Percentiles rank a stretch among this genome's conserved stretches.
Conservation (phyloP, 768 basidiomycete species). For the Pleurotus tuoliensis region DNA sequence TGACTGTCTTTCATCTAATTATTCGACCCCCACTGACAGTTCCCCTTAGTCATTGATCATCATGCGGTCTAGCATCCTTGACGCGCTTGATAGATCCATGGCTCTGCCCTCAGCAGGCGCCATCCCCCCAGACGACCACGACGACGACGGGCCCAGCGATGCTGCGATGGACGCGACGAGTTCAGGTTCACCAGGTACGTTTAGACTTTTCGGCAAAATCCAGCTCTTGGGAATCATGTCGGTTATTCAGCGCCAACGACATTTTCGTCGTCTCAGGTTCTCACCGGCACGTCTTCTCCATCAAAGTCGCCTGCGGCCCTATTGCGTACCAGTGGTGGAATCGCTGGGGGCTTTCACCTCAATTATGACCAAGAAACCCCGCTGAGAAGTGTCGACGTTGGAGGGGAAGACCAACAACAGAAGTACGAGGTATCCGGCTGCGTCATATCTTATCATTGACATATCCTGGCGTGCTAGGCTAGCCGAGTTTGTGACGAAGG, state of each 20-base stretch:
- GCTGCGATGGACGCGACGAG: neutral
- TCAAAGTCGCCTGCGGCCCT: neutral
- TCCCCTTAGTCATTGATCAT: neutral
- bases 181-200: neutral
- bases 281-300: neutral
- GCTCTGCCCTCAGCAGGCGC: neutral
- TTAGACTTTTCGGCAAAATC: neutral
- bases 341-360: constrained; percentile 35
- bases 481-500: constrained; percentile 57
- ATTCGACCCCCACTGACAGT: too few relatives aligned
- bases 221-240: neutral
- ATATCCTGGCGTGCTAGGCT: constrained; percentile 33
- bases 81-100: constrained; percentile 3
- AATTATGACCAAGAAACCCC: constrained; percentile 49
- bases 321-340: neutral
- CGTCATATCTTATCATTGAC: neutral
- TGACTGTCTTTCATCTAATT: neutral
- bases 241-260: neutral
- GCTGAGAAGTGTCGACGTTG: constrained; percentile 47
- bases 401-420: constrained; percentile 54
- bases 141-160: neutral
- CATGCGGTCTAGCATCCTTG: constrained; percentile 1
- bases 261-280: neutral
- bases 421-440: constrained; percentile 26
- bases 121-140: neutral